phyloP scores from a whole-genome alignment of 2,329 filamentous ascomycete species.

The Coniochaeta sp. region DNA sequence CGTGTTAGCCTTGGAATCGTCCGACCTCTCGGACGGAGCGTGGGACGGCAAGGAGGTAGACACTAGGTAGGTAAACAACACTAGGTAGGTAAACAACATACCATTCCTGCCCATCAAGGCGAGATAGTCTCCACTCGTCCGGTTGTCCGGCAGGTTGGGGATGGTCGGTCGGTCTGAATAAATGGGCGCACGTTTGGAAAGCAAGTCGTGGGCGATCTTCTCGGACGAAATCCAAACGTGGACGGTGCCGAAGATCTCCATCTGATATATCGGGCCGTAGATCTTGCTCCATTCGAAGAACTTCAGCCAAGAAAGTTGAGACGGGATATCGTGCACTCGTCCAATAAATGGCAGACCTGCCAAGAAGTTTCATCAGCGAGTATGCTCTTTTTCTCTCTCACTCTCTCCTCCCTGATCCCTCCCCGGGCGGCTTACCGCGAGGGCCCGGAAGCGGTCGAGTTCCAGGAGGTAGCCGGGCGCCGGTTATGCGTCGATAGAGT shows the following conservation, averaged over 20 bases:
- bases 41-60: too few species aligned
- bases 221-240: slow-evolving; percentile 43
- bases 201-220: slow-evolving; percentile 34
- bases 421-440: slow-evolving; percentile 13
- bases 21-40: too few species aligned
- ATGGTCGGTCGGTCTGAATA: slow-evolving; percentile 42
- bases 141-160: slow-evolving; percentile 38
- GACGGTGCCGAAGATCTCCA: slow-evolving; percentile 35
- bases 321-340: slow-evolving; percentile 36
- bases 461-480: slow-evolving; percentile 9
- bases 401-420: neutral
- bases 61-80: too few species aligned
- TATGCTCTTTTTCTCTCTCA: neutral
- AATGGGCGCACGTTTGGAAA: slow-evolving; percentile 31
- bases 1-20: too few species aligned
- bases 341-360: slow-evolving; percentile 35
- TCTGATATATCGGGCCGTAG: slow-evolving; percentile 40
- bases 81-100: too few species aligned
- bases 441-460: slow-evolving; percentile 21
- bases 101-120: slow-evolving; percentile 36
- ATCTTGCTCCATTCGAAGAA: slow-evolving; percentile 39
- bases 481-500: neutral
- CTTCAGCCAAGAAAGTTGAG: slow-evolving; percentile 35
- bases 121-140: slow-evolving; percentile 38
- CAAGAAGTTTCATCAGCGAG: slow-evolving; percentile 11